Percentiles rank a stretch among this genome's conserved stretches.
Conservation (phyloP, 441 rosid species). For the Adansonia madagascariensis region DNA sequence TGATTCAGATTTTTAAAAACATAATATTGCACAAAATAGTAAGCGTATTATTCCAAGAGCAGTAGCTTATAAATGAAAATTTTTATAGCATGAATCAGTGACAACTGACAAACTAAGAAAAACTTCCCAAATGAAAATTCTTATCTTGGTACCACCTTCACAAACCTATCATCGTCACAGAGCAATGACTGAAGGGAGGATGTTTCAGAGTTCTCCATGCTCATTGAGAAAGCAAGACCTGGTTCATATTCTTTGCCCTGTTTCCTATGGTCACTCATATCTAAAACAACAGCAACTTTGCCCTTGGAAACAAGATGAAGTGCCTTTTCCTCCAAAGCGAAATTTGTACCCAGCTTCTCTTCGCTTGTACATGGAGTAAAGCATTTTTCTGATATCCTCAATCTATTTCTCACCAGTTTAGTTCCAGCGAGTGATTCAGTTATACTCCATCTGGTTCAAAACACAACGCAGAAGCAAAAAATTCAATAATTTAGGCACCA, state of each 20-base stretch:
- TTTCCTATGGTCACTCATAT: slow-evolving; percentile 40
- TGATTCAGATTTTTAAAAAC: neutral
- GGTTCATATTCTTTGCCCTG: slow-evolving; percentile 33
- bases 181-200: slow-evolving; percentile 48
- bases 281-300: slow-evolving; percentile 63
- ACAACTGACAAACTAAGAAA: slow-evolving; percentile 6
- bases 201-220: slow-evolving; percentile 34
- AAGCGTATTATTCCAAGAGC: neutral
- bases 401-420: slow-evolving; percentile 39
- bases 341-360: slow-evolving; percentile 44
- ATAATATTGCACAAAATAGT: neutral
- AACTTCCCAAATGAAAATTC: slow-evolving; percentile 21
- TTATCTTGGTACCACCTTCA: slow-evolving; percentile 49
- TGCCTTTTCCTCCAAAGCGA: slow-evolving; percentile 55
- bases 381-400: slow-evolving; percentile 47
- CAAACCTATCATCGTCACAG: slow-evolving; percentile 49
- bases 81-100: neutral
- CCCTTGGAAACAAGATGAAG: slow-evolving; percentile 56
- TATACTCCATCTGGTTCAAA: slow-evolving; percentile 57
- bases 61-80: neutral
- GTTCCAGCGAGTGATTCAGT: slow-evolving; percentile 49
- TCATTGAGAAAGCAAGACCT: slow-evolving; percentile 31
- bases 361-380: slow-evolving; percentile 42
- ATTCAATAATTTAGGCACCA: neutral
- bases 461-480: slow-evolving; percentile 21